Conservation (phyloP, 495 filamentous ascomycete species). For the Bacidia rubella region DNA sequence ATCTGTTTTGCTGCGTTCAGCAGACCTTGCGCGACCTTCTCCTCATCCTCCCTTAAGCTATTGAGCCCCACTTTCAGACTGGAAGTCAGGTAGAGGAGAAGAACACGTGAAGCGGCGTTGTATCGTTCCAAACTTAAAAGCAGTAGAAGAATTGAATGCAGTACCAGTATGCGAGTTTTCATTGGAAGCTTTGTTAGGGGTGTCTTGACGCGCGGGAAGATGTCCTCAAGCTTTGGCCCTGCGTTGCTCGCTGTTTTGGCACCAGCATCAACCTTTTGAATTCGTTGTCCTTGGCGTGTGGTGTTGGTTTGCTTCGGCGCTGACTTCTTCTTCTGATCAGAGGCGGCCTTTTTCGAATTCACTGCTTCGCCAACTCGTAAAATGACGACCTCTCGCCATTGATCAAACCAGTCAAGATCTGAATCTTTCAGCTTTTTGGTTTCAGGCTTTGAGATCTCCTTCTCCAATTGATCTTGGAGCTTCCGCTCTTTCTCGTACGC, state of each 20-base stretch:
- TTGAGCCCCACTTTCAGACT: conserved; percentile 52
- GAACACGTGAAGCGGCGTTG: conserved; percentile 55
- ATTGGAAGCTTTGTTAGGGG: conserved; percentile 28
- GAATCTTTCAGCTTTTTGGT: conserved; percentile 26
- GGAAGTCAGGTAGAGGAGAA: conserved; percentile 56
- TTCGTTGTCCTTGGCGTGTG: conserved; percentile 8
- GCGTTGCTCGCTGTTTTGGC: conserved; percentile 21
- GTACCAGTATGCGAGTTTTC: conserved; percentile 30
- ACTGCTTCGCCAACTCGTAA: conserved; percentile 51
- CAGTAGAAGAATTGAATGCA: conserved; percentile 56
- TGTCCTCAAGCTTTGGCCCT: conserved; percentile 24
- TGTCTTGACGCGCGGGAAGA: conserved; percentile 35
- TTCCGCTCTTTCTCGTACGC: conserved; percentile 20
- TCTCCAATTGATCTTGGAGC: conserved; percentile 15
- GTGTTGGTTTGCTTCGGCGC: conserved; percentile 8
- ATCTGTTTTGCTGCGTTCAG: conserved; percentile 60
- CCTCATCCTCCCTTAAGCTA: conserved; percentile 56
- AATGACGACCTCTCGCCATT: conserved; percentile 49
- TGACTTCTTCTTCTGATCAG: conserved; percentile 13
- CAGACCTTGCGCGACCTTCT: conserved; percentile 57
- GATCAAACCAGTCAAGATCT: conserved; percentile 44
- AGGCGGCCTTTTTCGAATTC: conserved; percentile 38
- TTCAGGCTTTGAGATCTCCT: conserved; percentile 20
- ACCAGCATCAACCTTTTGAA: conserved; percentile 7
- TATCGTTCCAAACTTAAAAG: conserved; percentile 70